phyloP scores from a whole-genome alignment of 148 eudicot species.

The Nepenthes gracilis region DNA sequence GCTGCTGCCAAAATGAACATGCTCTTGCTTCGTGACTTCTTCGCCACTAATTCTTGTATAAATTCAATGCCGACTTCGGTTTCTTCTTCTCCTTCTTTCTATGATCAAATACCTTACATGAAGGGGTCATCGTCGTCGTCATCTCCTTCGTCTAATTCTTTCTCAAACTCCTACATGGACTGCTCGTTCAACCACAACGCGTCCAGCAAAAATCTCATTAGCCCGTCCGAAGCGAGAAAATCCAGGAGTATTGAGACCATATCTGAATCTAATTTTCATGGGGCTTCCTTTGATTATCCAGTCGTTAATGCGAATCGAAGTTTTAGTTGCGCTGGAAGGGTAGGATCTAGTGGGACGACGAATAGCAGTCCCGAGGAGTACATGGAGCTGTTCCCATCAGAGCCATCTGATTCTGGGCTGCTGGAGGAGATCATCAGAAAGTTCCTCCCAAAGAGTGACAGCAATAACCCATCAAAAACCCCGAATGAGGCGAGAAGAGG shows the following conservation, averaged over 20 bases:
- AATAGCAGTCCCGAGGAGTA: not conserved
- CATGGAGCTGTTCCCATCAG: conserved; percentile 26
- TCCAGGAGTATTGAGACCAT: not conserved
- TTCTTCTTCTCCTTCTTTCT: not conserved
- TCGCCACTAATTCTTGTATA: conserved; percentile 6
- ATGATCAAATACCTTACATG: not conserved
- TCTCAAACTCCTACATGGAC: not conserved
- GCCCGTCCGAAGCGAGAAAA: not conserved
- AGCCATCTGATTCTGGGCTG: conserved; percentile 39
- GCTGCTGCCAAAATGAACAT: conserved; percentile 5
- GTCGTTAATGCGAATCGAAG: not conserved
- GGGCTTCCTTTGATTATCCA: not conserved
- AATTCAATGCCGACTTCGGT: not conserved
- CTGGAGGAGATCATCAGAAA: conserved; percentile 34
- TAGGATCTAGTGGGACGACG: not conserved
- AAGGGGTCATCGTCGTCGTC: not conserved
- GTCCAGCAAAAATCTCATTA: not conserved
- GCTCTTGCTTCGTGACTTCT: conserved; percentile 13
- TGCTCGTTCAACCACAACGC: not conserved
- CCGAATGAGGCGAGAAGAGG: conserved; percentile 2
- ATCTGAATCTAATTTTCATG: not conserved
- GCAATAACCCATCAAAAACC: too few relatives aligned
- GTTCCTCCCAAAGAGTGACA: conserved; percentile 31
- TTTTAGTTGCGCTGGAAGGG: not conserved
- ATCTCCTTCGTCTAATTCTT: not conserved